These are phyloP conservation scores for Ustilago curta DNA, from an alignment of 1,284 basidiomycete genomes.

Conservation along the genomic window DNA sequence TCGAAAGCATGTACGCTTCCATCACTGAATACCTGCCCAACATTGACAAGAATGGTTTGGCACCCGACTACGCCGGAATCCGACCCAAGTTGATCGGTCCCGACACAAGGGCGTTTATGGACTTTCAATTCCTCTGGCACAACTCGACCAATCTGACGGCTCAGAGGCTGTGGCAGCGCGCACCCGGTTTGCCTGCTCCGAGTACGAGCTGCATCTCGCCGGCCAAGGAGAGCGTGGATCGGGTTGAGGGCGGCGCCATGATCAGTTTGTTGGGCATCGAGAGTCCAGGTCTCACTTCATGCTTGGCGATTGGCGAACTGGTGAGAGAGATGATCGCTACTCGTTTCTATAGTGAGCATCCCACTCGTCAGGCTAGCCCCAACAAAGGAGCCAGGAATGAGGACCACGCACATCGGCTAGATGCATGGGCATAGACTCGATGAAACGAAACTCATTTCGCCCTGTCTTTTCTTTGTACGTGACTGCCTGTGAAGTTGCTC, in stretches of 20 bases:
- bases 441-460: neutral
- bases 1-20: constrained; percentile 57
- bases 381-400: constrained; percentile 61
- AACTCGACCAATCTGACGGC: constrained; percentile 38
- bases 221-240: constrained; percentile 11
- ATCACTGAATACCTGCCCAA: constrained; percentile 77
- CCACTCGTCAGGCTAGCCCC: neutral
- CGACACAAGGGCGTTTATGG: constrained; percentile 79
- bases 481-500: constrained; percentile 1
- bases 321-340: constrained; percentile 71
- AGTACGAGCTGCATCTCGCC: constrained; percentile 29
- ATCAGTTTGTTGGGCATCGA: constrained; percentile 74
- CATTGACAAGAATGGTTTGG: constrained; percentile 76
- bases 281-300: constrained; percentile 73
- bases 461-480: neutral
- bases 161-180: constrained; percentile 62
- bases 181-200: constrained; percentile 23
- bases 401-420: constrained; percentile 45
- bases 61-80: constrained; percentile 90
- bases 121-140: constrained; percentile 75
- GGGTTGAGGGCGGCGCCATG: constrained; percentile 48
- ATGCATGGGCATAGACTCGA: constrained; percentile 54
- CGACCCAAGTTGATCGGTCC: constrained; percentile 87
- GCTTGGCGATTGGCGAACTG: constrained; percentile 72
- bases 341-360: constrained; percentile 68